These are phyloP conservation scores for Coelastrella sp. DNA, from an alignment of 139 green algal genomes.

Conservation along the genomic window DNA sequence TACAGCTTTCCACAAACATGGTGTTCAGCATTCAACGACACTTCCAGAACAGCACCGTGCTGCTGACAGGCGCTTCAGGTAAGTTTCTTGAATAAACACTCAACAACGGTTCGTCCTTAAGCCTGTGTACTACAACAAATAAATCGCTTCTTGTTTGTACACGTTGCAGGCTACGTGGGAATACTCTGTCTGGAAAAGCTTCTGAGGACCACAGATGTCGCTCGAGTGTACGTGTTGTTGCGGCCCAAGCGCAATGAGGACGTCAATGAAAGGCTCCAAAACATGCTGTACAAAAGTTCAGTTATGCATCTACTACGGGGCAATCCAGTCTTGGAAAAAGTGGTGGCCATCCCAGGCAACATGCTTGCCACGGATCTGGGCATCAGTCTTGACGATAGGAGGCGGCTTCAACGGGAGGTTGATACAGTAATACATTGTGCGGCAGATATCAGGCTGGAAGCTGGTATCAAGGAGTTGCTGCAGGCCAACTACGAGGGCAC, in stretches of 20 bases:
- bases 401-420: neutral
- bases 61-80: conserved; percentile 10
- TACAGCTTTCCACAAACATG: neutral
- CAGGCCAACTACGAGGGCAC: conserved; percentile 58
- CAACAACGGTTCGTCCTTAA: no score
- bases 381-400: conserved; percentile 20
- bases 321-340: neutral
- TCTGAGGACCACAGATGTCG: conserved; percentile 36
- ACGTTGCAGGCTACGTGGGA: conserved; percentile 61
- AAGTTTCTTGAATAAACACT: no score
- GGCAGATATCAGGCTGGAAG: conserved; percentile 59
- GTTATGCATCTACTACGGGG: conserved; percentile 45
- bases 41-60: neutral
- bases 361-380: conserved; percentile 29
- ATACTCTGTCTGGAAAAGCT: conserved; percentile 46
- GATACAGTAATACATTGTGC: conserved; percentile 48
- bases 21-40: conserved; percentile 1
- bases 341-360: conserved; percentile 36
- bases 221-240: conserved; percentile 30
- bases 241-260: conserved; percentile 26
- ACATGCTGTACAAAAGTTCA: conserved; percentile 5
- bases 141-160: no score
- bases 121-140: no score
- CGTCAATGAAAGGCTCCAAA: neutral
- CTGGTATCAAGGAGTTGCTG: conserved; percentile 63